A percentile compares a stretch with the other conserved stretches of the same genome.
Evolutionary conservation across 805 yeast genomes (phyloP).

Genomic region (Metschnikowia corniflorae): DNA sequence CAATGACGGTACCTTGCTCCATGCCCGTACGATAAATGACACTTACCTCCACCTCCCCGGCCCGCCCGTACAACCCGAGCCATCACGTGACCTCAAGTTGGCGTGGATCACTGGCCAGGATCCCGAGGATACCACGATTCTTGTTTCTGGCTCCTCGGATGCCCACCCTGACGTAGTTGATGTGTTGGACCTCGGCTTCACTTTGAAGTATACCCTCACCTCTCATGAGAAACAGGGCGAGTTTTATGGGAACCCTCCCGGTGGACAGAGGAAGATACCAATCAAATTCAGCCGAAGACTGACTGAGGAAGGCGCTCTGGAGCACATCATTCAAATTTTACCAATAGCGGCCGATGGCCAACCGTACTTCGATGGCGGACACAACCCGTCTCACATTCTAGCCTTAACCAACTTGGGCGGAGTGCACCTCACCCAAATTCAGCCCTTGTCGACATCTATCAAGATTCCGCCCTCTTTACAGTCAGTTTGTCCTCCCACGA

Average conservation of each 20-base stretch:
- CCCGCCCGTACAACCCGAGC: conserved; percentile 16
- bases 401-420: conserved; percentile 62
- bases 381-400: conserved; percentile 66
- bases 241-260: conserved; percentile 63
- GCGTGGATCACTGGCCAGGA: conserved; percentile 79
- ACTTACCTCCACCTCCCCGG: conserved; percentile 58
- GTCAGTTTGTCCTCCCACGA: conserved; percentile 72
- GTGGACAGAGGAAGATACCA: conserved; percentile 29
- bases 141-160: conserved; percentile 67
- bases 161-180: conserved; percentile 30
- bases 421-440: conserved; percentile 35
- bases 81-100: conserved; percentile 27
- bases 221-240: conserved; percentile 80
- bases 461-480: conserved; percentile 73
- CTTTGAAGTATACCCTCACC: conserved; percentile 75
- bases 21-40: conserved; percentile 71
- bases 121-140: conserved; percentile 73
- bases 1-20: conserved; percentile 64
- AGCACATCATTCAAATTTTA: conserved; percentile 24
- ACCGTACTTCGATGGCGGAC: conserved; percentile 79
- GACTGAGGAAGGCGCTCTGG: conserved; percentile 18
- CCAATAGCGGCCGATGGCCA: conserved; percentile 40
- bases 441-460: conserved; percentile 25
- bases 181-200: conserved; percentile 71
- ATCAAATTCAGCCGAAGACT: conserved; percentile 22